These are phyloP conservation scores for Tieghemostelium lacteum DNA, from an alignment of 78 protist genomes.

Conservation along the genomic window DNA sequence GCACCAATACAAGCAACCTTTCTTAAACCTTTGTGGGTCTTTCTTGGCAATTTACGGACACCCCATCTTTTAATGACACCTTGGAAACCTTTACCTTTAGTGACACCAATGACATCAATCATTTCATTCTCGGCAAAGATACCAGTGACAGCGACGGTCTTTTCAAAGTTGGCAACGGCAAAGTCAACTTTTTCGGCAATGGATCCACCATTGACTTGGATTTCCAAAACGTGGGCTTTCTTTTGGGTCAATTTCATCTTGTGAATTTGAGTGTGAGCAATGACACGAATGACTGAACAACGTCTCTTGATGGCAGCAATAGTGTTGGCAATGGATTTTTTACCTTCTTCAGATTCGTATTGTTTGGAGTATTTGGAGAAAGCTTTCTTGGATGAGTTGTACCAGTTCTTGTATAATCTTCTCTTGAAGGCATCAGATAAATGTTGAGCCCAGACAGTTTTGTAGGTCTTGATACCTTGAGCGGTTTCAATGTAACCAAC, in stretches of 20 bases:
- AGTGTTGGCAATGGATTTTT: slow-evolving; percentile 82
- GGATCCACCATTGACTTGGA: slow-evolving; percentile 99
- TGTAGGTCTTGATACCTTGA: slow-evolving; percentile 97
- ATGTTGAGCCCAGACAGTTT: slow-evolving; percentile 99
- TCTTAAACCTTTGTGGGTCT: slow-evolving; percentile 99
- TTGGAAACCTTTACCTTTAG: slow-evolving; percentile 99
- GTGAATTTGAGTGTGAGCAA: slow-evolving; percentile 99
- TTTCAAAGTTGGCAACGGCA: slow-evolving; percentile 95
- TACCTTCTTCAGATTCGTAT: slow-evolving; percentile 79
- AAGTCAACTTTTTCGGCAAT: slow-evolving; percentile 97
- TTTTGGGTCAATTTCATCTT: slow-evolving; percentile 92
- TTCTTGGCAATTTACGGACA: slow-evolving; percentile 97
- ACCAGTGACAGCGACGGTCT: slow-evolving; percentile 92
- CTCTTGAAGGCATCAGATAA: slow-evolving; percentile 87
- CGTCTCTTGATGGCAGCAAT: slow-evolving; percentile 95
- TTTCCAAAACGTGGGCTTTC: slow-evolving; percentile 99
- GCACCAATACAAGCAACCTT: slow-evolving; percentile 99
- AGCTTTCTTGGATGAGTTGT: slow-evolving; percentile 93
- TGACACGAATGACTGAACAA: slow-evolving; percentile 98
- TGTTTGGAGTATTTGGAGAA: slow-evolving; percentile 96
- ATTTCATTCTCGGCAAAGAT: slow-evolving; percentile 96
- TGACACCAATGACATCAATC: slow-evolving; percentile 98
- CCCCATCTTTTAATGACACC: slow-evolving; percentile 99
- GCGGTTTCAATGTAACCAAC: slow-evolving; percentile 99
- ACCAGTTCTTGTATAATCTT: slow-evolving; percentile 99